A percentile compares a stretch with the other conserved stretches of the same genome.
phyloP scores from a whole-genome alignment of 73 alveolate genomes.

The Paraurostyla sp. region DNA sequence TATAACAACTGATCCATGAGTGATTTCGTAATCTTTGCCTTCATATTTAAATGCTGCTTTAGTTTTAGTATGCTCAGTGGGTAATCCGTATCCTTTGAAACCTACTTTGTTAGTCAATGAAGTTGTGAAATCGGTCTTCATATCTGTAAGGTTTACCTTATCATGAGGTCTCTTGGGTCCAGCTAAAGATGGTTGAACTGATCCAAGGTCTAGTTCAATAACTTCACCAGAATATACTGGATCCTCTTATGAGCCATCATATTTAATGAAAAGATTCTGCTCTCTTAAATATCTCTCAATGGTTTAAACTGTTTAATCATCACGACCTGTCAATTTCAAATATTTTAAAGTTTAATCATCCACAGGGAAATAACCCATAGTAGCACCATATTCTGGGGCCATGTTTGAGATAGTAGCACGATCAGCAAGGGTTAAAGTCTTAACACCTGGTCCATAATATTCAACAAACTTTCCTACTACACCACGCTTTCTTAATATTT shows the following conservation, averaged over 20 bases:
- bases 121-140: conserved; percentile 73
- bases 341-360: conserved; percentile 83
- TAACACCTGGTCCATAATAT: conserved; percentile 92
- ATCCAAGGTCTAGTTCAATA: conserved; percentile 83
- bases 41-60: conserved; percentile 61
- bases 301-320: conserved; percentile 61
- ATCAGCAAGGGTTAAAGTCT: conserved; percentile 83
- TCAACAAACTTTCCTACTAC: conserved; percentile 96
- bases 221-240: conserved; percentile 83
- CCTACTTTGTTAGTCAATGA: conserved; percentile 81
- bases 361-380: conserved; percentile 93
- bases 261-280: conserved; percentile 78
- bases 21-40: conserved; percentile 77
- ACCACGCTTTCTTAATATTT: conserved; percentile 95
- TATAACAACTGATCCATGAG: conserved; percentile 88
- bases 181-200: conserved; percentile 86
- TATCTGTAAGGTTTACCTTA: conserved; percentile 46
- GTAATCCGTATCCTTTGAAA: conserved; percentile 89
- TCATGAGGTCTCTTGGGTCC: conserved; percentile 88
- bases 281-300: conserved; percentile 79
- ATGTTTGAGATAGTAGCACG: conserved; percentile 93
- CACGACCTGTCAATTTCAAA: conserved; percentile 83
- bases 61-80: conserved; percentile 51
- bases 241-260: conserved; percentile 66
- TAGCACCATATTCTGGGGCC: conserved; percentile 96